Conservation (phyloP, 2,329 filamentous ascomycete genomes). For the Dactylonectria macrodidyma region DNA sequence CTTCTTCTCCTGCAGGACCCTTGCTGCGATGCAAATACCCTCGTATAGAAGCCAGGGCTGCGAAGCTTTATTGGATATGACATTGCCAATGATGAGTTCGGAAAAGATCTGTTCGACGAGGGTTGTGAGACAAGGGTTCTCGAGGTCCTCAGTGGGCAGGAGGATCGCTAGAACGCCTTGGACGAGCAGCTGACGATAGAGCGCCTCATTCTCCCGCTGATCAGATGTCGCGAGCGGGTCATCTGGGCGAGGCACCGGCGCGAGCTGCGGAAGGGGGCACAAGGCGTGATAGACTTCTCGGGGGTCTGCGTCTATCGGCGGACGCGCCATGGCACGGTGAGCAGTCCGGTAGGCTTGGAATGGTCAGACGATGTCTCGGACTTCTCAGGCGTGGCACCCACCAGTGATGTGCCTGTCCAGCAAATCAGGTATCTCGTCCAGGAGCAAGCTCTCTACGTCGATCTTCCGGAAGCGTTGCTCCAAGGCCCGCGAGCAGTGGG, state of each 20-base stretch:
- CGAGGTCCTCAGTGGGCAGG: conserved; percentile 91
- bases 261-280: conserved; percentile 84
- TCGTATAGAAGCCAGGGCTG: conserved; percentile 94
- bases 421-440: conserved; percentile 90
- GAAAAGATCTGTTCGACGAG: conserved; percentile 91
- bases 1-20: conserved; percentile 54
- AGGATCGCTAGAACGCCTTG: conserved; percentile 86
- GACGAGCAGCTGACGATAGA: conserved; percentile 91
- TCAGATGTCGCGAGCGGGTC: conserved; percentile 66
- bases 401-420: conserved; percentile 85
- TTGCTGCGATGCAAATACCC: conserved; percentile 80
- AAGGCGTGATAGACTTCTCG: conserved; percentile 87
- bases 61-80: conserved; percentile 83
- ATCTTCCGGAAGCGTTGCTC: conserved; percentile 88
- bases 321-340: conserved; percentile 69
- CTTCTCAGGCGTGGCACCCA: conserved; percentile 56
- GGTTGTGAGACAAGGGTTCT: conserved; percentile 87
- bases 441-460: conserved; percentile 84
- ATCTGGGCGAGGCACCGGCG: conserved; percentile 77
- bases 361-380: conserved; percentile 34
- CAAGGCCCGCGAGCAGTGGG: conserved; percentile 89
- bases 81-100: conserved; percentile 89
- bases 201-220: conserved; percentile 83
- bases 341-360: conserved; percentile 80
- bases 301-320: conserved; percentile 73